Percentiles rank a stretch among this genome's conserved stretches.
Evolutionary conservation across 495 filamentous ascomycete genomes (phyloP).

Genomic region (Lepraria neglecta): DNA sequence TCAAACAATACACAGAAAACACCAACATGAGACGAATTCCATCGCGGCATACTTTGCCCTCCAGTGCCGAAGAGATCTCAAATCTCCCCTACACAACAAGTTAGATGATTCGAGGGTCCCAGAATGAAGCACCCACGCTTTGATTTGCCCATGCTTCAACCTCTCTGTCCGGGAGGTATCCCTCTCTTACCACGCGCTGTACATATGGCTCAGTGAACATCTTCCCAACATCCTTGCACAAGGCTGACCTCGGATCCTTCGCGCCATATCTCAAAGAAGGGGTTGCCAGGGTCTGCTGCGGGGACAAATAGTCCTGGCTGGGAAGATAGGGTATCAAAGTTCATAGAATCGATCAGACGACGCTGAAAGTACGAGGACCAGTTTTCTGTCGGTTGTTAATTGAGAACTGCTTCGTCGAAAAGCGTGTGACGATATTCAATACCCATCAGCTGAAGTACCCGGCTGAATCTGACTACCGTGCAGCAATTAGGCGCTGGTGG

Average conservation of each 20-base stretch:
- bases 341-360: not conserved
- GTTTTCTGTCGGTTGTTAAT: not conserved
- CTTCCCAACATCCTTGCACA: not conserved
- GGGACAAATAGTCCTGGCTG: slow-evolving; percentile 5
- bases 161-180: not conserved
- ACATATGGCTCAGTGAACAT: not conserved
- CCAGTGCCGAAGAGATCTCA: not conserved
- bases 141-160: slow-evolving; percentile 6
- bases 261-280: slow-evolving; percentile 8
- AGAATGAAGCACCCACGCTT: not conserved
- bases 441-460: not conserved
- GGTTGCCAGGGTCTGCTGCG: not conserved
- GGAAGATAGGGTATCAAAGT: slow-evolving; percentile 1
- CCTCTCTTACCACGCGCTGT: not conserved
- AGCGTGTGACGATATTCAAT: not conserved
- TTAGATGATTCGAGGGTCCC: not conserved
- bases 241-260: slow-evolving; percentile 7
- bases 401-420: not conserved
- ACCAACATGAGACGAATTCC: not conserved
- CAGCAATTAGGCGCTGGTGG: not conserved
- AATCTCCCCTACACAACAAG: not conserved
- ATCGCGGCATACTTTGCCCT: not conserved
- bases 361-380: not conserved
- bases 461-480: not conserved
- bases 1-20: not conserved